Percentiles rank a stretch among this genome's conserved stretches.
Evolutionary conservation across 1,139 yeast genomes (phyloP).

Genomic region (Debaryomyces singareniensis): DNA sequence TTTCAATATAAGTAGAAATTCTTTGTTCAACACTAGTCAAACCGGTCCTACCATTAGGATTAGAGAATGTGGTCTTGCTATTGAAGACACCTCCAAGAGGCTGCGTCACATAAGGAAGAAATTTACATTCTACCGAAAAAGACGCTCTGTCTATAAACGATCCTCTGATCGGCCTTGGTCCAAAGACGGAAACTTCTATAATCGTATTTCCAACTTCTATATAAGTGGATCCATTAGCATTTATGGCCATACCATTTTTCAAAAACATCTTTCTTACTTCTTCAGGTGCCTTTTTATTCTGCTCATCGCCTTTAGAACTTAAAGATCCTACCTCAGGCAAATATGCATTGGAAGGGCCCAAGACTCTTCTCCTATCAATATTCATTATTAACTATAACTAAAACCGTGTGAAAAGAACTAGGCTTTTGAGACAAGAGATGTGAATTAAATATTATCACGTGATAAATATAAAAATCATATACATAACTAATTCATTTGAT

Average conservation of each 20-base stretch:
- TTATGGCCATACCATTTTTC: constrained; percentile 57
- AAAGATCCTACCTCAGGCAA: constrained; percentile 31
- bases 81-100: constrained; percentile 26
- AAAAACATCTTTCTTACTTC: constrained; percentile 38
- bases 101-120: constrained; percentile 44
- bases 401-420: background rate
- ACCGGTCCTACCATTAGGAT: constrained; percentile 27
- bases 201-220: constrained; percentile 61
- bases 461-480: constrained; percentile 20
- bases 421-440: too few relatives aligned
- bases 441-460: too few relatives aligned
- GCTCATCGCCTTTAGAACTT: constrained; percentile 1
- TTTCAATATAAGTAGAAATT: constrained; percentile 49
- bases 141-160: constrained; percentile 66
- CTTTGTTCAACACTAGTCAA: constrained; percentile 45
- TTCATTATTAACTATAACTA: constrained; percentile 10
- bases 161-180: constrained; percentile 84
- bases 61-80: constrained; percentile 9
- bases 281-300: constrained; percentile 6
- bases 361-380: constrained; percentile 61
- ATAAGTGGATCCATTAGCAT: constrained; percentile 81
- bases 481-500: constrained; percentile 1
- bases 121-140: constrained; percentile 60
- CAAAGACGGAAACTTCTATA: constrained; percentile 70
- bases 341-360: constrained; percentile 59